Conservation (phyloP, 768 basidiomycete genomes). For the Coprinopsis sp. region DNA sequence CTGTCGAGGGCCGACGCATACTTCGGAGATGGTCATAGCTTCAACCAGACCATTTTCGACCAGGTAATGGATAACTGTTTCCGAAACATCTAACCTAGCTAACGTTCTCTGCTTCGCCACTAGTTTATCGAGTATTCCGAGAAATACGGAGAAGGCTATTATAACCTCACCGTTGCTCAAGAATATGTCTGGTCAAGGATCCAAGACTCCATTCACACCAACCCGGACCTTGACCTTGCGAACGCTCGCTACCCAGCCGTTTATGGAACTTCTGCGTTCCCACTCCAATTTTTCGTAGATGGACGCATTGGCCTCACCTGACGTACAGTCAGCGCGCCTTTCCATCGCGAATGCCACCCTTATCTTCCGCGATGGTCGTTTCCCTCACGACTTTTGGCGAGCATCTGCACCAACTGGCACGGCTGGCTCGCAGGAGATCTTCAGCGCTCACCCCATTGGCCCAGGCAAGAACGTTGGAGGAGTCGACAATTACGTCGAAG, state of each 20-base stretch:
- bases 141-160: slow-evolving; percentile 17
- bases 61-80: slow-evolving; percentile 5
- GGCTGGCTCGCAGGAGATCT: slow-evolving; percentile 2
- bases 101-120: neutral
- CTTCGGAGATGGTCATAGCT: slow-evolving; percentile 20
- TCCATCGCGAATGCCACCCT: slow-evolving; percentile 12
- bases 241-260: slow-evolving; percentile 14
- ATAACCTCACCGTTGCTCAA: slow-evolving; percentile 15
- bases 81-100: too few relatives aligned
- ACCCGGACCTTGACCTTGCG: slow-evolving; percentile 15
- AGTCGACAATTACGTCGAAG: slow-evolving; percentile 14
- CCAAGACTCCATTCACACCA: slow-evolving; percentile 19
- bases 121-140: slow-evolving; percentile 15
- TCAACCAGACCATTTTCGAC: slow-evolving; percentile 20
- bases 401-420: slow-evolving; percentile 5
- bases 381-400: slow-evolving; percentile 16
- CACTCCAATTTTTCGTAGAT: slow-evolving; percentile 17
- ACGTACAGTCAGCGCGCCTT: slow-evolving; percentile 11
- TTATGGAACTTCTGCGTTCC: slow-evolving; percentile 15
- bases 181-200: slow-evolving; percentile 15
- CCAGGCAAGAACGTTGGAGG: slow-evolving; percentile 13
- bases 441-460: slow-evolving; percentile 8
- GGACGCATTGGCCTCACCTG: too few relatives aligned
- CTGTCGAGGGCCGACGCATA: slow-evolving; percentile 10
- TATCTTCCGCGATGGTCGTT: slow-evolving; percentile 16